Evolutionary conservation across 2,329 filamentous ascomycete genomes (phyloP), one percentile per base, ranked within the genome.

Genomic region (Arachnopeziza araneosa): DNA sequence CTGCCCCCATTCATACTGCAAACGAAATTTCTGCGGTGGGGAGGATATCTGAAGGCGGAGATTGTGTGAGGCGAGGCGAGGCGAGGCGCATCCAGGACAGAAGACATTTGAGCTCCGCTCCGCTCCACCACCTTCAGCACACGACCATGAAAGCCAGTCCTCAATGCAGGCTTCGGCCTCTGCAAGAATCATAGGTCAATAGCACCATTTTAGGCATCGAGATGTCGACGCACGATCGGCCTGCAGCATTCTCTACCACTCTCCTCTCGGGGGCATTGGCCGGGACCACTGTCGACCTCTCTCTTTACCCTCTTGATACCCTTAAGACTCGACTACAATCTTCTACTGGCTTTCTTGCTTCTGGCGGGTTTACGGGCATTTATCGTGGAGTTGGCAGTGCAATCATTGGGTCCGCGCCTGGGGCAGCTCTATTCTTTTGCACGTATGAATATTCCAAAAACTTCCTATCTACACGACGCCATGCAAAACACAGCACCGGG

Each of bases 251-350:
- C 12, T 17, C 80, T 57, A 80, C 82, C 24, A 83, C 85, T 70
- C 84, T 88, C 69, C 74, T 87, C 80, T 91, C 95, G 68, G 95
- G 95, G 75, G 95, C 87, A 71, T 79, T 97, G 67, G 95, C 95
- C 67, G 95, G 95, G 72, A 95, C 95, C 54, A 96, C 93, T 17
- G 95, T 98, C 75, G 95, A 99, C 83, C 87, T 96, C 71, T 92
- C 92, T 59, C 90, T 99, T 72, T 99, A 90, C 80, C 95, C 95
- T 0, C 91, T 99, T 80, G 96, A 99, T 83, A 99, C 95, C 0
- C 87, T 99, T 73, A 99, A 99, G 79, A 99, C 96, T 51, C 92
- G 95, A 19, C 90, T 99, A 7, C 95, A 99, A 78, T 91, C 92
- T 64, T 83, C 83, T 54, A 74, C 81, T 59, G 86, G 88, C 74